These are phyloP conservation scores for Podospora tetraspora DNA, from an alignment of 495 filamentous ascomycete species.

Conservation along the genomic window DNA sequence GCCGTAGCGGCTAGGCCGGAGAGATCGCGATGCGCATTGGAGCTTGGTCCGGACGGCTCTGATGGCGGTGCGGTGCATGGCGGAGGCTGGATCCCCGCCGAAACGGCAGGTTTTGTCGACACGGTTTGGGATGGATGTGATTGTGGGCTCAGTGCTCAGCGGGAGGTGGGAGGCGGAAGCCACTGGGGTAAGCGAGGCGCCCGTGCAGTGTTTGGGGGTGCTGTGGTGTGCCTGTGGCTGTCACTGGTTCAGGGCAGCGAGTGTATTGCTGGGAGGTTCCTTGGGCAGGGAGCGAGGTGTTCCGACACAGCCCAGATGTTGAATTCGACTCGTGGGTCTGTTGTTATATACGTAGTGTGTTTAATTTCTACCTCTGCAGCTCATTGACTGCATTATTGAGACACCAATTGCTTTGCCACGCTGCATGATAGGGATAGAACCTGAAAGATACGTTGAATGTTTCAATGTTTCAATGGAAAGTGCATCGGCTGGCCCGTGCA, in stretches of 20 bases:
- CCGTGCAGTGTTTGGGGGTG: background rate
- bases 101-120: constrained; percentile 3
- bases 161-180: background rate
- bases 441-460: background rate
- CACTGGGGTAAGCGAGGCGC: background rate
- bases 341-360: background rate
- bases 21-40: constrained; percentile 39
- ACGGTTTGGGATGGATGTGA: constrained; percentile 4
- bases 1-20: constrained; percentile 36
- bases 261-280: background rate
- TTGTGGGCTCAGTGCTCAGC: background rate
- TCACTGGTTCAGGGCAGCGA: background rate
- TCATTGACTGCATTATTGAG: background rate
- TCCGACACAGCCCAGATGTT: background rate
- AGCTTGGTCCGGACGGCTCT: constrained; percentile 42
- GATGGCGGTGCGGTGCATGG: constrained; percentile 45
- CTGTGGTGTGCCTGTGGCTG: background rate
- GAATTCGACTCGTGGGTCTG: background rate
- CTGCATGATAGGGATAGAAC: background rate
- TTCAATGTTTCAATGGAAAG: background rate
- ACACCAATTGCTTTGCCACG: background rate
- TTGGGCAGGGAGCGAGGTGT: background rate
- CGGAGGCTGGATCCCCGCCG: constrained; percentile 8
- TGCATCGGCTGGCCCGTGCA: background rate
- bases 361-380: background rate